Percentiles rank a stretch among this genome's conserved stretches.
Conservation (phyloP, 2,329 filamentous ascomycete species). For the Triangularia verruculosa region DNA sequence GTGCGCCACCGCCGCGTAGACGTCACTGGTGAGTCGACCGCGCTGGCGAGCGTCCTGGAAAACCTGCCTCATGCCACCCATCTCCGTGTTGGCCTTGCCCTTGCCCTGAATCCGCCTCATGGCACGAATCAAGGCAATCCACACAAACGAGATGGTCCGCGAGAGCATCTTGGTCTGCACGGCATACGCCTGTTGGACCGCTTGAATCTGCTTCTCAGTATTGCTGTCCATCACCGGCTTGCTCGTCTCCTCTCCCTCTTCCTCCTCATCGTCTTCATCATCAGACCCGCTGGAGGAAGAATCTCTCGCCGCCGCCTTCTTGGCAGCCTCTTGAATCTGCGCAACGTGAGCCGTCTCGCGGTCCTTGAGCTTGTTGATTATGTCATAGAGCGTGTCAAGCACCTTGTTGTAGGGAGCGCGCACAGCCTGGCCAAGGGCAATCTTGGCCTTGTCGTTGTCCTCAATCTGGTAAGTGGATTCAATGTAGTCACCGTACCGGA, state of each 20-base stretch:
- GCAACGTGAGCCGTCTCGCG: conserved; percentile 58
- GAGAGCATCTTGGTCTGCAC: conserved; percentile 74
- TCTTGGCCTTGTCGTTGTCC: conserved; percentile 71
- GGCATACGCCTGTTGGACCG: conserved; percentile 64
- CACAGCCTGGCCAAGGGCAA: conserved; percentile 73
- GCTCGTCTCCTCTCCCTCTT: conserved; percentile 47
- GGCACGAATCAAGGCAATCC: conserved; percentile 91
- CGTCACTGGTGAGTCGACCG: conserved; percentile 87
- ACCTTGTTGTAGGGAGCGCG: conserved; percentile 80
- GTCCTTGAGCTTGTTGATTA: conserved; percentile 70
- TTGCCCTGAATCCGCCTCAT: conserved; percentile 94
- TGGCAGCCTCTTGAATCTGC: conserved; percentile 53
- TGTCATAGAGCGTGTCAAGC: conserved; percentile 81
- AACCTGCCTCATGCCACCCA: conserved; percentile 74
- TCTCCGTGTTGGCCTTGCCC: conserved; percentile 55
- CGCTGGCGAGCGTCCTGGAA: conserved; percentile 85
- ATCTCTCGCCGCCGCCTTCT: conserved; percentile 31
- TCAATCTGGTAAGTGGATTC: conserved; percentile 75
- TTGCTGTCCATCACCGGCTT: conserved; percentile 47
- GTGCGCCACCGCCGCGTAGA: conserved; percentile 88
- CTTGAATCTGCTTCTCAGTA: conserved; percentile 62
- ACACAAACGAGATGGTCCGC: conserved; percentile 84
- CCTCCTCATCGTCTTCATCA: conserved; percentile 47
- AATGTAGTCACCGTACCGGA: conserved; percentile 84
- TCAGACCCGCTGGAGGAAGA: conserved; percentile 19